Evolutionary conservation across 2,329 filamentous ascomycete genomes (phyloP).

Genomic region (Fusarium sp.): DNA sequence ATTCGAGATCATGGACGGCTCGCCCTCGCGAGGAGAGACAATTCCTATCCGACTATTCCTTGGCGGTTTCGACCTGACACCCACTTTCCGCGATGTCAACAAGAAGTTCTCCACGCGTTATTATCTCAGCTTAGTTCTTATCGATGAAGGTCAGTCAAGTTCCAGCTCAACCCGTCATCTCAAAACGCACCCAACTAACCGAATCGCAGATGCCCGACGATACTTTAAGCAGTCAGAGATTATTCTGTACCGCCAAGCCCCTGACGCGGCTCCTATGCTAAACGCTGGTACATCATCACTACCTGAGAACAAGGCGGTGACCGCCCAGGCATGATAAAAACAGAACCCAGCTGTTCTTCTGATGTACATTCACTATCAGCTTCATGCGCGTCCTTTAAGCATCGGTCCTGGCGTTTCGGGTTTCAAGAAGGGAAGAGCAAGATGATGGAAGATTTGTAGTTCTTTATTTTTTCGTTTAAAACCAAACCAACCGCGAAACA

Average conservation of each 20-base stretch:
- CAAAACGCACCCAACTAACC: conserved; percentile 28
- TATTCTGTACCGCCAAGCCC: conserved; percentile 88
- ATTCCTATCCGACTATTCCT: conserved; percentile 98
- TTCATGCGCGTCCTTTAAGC: conserved; percentile 50
- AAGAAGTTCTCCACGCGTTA: conserved; percentile 99
- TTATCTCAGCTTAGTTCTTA: conserved; percentile 94
- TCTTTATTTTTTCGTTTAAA: conserved; percentile 33
- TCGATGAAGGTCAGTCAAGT: conserved; percentile 80
- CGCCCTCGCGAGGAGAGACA: conserved; percentile 92
- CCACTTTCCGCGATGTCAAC: conserved; percentile 98
- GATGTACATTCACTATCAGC: conserved; percentile 42
- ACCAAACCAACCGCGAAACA: conserved; percentile 34
- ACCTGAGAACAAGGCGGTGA: conserved; percentile 58
- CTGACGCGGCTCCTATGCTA: conserved; percentile 58
- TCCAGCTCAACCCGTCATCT: background rate
- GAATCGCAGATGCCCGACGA: conserved; percentile 81
- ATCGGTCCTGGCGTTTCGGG: conserved; percentile 54
- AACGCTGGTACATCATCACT: conserved; percentile 55
- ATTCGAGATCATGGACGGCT: conserved; percentile 99
- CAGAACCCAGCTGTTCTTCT: conserved; percentile 16
- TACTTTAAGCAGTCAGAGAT: conserved; percentile 99
- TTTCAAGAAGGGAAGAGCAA: conserved; percentile 44
- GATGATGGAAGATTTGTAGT: conserved; percentile 41
- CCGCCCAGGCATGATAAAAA: conserved; percentile 44
- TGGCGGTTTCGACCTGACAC: conserved; percentile 95